A percentile compares a stretch with the other conserved stretches of the same genome.
These are phyloP conservation scores for Xylaria flabelliformis DNA, from an alignment of 495 filamentous ascomycete genomes.

Conservation along the genomic window DNA sequence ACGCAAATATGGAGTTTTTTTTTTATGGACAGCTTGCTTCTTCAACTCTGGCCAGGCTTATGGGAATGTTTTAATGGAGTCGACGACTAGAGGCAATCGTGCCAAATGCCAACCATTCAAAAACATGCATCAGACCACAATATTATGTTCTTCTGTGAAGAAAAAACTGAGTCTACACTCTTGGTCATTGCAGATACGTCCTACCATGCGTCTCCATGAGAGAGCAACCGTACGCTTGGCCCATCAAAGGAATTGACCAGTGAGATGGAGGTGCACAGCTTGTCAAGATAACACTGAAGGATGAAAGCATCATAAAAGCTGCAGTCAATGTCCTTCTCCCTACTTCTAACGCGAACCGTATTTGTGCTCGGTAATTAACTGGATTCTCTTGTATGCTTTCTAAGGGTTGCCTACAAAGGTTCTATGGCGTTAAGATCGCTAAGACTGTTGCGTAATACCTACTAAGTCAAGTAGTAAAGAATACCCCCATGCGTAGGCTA, in stretches of 20 bases:
- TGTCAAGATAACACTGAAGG: background rate
- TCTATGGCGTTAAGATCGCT: too few relatives aligned
- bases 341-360: background rate
- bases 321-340: background rate
- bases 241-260: background rate
- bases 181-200: background rate
- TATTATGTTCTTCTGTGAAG: background rate
- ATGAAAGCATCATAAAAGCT: background rate
- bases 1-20: slow-evolving; percentile 27
- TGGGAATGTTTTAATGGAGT: slow-evolving; percentile 43
- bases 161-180: background rate
- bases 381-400: background rate
- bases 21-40: slow-evolving; percentile 39
- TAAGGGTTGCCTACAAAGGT: background rate
- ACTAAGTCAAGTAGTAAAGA: background rate
- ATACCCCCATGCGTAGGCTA: background rate
- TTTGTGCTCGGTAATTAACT: background rate
- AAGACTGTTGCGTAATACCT: background rate
- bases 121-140: slow-evolving; percentile 1
- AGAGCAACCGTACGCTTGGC: background rate
- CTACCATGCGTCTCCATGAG: background rate
- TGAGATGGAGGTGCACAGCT: background rate
- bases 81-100: slow-evolving; percentile 43
- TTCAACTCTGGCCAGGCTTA: slow-evolving; percentile 40
- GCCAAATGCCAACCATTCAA: slow-evolving; percentile 35